Evolutionary conservation across 805 yeast genomes (phyloP).

Genomic region (Candida jianshihensis): DNA sequence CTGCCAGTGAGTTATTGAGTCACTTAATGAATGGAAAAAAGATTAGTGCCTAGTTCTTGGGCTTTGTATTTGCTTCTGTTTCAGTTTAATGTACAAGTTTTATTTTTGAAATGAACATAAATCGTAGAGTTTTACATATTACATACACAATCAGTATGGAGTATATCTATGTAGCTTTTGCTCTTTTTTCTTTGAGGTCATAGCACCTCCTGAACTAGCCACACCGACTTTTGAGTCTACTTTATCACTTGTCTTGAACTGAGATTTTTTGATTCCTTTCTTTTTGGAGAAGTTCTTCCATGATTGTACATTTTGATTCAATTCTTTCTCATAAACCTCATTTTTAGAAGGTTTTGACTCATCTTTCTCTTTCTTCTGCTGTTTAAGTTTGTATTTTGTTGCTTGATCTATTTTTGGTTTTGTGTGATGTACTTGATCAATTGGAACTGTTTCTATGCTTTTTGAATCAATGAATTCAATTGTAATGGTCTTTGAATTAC

Average conservation of each 20-base stretch:
- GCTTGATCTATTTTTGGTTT: slow-evolving; percentile 9
- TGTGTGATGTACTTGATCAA: slow-evolving; percentile 6
- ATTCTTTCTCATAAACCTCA: slow-evolving; percentile 5
- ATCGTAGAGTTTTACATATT: too few species aligned
- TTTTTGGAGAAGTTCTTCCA: slow-evolving; percentile 17
- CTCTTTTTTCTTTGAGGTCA: slow-evolving; percentile 8
- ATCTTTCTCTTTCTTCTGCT: slow-evolving; percentile 6
- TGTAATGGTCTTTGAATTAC: slow-evolving; percentile 10
- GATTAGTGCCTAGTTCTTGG: slow-evolving; percentile 23
- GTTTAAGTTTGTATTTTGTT: slow-evolving; percentile 2
- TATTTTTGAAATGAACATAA: too few species aligned
- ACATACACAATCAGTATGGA: slow-evolving; percentile 9
- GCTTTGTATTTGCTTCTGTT: too few species aligned
- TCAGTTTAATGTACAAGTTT: too few species aligned
- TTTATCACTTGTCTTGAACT: slow-evolving; percentile 7
- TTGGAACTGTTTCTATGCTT: slow-evolving; percentile 7
- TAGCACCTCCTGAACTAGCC: slow-evolving; percentile 6
- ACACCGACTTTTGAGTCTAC: slow-evolving; percentile 14
- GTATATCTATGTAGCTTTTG: slow-evolving; percentile 6
- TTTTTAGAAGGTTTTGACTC: slow-evolving; percentile 5
- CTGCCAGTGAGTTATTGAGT: slow-evolving; percentile 73
- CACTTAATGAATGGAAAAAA: slow-evolving; percentile 81
- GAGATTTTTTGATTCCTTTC: slow-evolving; percentile 5
- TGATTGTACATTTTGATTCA: slow-evolving; percentile 11
- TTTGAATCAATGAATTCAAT: slow-evolving; percentile 8